Conservation (phyloP, 371 early-diverging fungal genomes). For the Mortierella sp. region DNA sequence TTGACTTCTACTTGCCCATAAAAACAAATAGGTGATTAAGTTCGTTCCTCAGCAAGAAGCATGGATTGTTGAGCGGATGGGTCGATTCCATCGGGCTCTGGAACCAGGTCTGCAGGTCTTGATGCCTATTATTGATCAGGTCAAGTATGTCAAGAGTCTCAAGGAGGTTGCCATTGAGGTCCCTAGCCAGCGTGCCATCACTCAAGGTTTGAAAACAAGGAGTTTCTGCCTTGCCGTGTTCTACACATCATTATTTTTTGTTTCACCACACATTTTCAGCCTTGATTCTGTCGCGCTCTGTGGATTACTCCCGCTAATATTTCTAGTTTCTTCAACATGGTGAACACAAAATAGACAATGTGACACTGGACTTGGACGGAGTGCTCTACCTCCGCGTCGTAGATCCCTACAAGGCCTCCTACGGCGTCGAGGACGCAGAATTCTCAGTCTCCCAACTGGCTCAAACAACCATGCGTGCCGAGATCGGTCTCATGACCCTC, state of each 20-base stretch:
- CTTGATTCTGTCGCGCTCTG: too few relatives aligned
- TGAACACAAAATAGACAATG: constrained; percentile 80
- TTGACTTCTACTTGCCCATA: not conserved
- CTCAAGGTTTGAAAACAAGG: constrained; percentile 72
- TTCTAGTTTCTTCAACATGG: not conserved
- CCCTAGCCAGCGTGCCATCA: constrained; percentile 95
- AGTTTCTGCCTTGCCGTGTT: too few relatives aligned
- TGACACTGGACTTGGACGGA: constrained; percentile 96
- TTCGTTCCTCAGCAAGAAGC: constrained; percentile 99
- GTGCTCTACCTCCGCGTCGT: constrained; percentile 95
- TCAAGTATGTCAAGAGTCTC: constrained; percentile 92
- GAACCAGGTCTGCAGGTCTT: constrained; percentile 94
- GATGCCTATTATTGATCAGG: constrained; percentile 89
- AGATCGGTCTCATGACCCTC: constrained; percentile 98
- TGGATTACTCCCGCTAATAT: not conserved
- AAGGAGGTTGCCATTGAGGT: constrained; percentile 97
- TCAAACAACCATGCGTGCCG: constrained; percentile 98
- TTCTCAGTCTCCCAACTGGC: constrained; percentile 97
- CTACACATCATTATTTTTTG: not conserved
- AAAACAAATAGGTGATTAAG: constrained; percentile 77
- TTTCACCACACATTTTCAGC: not conserved
- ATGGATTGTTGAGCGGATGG: constrained; percentile 93
- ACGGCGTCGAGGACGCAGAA: constrained; percentile 96
- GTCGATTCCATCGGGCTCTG: constrained; percentile 86
- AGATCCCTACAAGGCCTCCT: constrained; percentile 97